Conservation (phyloP, 352 stramenopile genomes). For the Globisporangium lucens region DNA sequence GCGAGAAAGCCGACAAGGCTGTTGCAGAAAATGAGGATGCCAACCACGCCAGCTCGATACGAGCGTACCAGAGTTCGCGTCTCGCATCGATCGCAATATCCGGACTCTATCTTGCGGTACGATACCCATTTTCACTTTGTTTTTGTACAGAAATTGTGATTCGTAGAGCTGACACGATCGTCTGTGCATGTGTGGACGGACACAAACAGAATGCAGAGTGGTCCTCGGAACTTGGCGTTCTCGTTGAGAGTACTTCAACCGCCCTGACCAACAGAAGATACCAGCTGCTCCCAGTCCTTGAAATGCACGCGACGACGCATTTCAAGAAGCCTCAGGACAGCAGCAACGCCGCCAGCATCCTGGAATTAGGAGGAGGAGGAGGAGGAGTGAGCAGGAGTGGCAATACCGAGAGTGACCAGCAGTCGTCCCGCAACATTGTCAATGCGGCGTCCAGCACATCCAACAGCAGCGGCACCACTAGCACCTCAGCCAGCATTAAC, state of each 20-base stretch:
- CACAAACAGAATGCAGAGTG: conserved; percentile 34
- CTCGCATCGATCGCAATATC: conserved; percentile 35
- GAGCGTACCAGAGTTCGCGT: conserved; percentile 7
- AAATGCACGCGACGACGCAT: conserved; percentile 26
- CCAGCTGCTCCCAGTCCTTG: conserved; percentile 27
- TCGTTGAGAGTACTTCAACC: conserved; percentile 8
- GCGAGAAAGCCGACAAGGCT: neutral
- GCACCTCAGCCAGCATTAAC: neutral
- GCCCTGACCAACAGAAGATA: conserved; percentile 1
- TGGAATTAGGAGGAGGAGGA: neutral
- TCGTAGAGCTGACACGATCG: neutral
- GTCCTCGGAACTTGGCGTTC: conserved; percentile 22
- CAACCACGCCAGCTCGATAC: neutral
- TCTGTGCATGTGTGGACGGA: neutral
- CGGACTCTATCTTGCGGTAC: conserved; percentile 45
- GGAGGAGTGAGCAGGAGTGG: conserved; percentile 1
- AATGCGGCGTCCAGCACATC: neutral
- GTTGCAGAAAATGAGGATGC: neutral
- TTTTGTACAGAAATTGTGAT: neutral
- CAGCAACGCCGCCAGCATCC: conserved; percentile 6
- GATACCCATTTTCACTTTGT: conserved; percentile 4
- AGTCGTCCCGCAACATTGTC: neutral
- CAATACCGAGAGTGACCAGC: conserved; percentile 12
- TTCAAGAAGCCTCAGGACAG: conserved; percentile 22
- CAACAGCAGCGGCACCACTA: neutral